Percentiles rank a stretch among this genome's conserved stretches.
phyloP scores from a whole-genome alignment of 768 basidiomycete genomes.

The Kwoniella sp. region DNA sequence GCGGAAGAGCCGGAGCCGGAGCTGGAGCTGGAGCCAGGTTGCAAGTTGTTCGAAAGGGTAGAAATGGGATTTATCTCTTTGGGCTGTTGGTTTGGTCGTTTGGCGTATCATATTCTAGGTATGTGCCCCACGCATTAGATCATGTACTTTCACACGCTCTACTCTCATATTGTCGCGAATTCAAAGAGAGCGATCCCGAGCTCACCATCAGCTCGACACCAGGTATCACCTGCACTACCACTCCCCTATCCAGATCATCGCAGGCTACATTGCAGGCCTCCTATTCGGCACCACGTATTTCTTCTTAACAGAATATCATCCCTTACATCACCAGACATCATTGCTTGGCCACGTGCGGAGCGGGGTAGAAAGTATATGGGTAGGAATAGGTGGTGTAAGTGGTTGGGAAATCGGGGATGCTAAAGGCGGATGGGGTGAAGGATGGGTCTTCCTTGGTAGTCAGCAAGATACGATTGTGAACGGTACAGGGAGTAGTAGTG shows the following conservation, averaged over 20 bases:
- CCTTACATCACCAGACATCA: constrained; percentile 34
- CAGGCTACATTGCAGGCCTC: constrained; percentile 37
- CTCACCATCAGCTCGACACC: background rate
- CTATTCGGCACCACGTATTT: constrained; percentile 32
- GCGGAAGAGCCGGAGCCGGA: background rate
- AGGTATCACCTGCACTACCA: constrained; percentile 53
- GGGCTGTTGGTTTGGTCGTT: constrained; percentile 47
- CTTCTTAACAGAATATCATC: constrained; percentile 37
- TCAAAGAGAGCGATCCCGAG: background rate
- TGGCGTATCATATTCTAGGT: constrained; percentile 50
- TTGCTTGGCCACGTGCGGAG: constrained; percentile 19
- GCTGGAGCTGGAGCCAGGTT: background rate
- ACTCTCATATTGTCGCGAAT: background rate
- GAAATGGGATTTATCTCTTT: constrained; percentile 28
- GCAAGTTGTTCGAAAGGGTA: constrained; percentile 9
- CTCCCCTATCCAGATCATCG: constrained; percentile 44
- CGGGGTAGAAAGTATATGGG: constrained; percentile 30
- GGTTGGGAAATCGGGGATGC: constrained; percentile 42
- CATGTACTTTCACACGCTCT: background rate
- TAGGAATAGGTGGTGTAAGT: constrained; percentile 38
- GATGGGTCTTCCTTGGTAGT: constrained; percentile 27
- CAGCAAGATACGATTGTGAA: background rate
- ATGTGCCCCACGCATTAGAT: too few species aligned
- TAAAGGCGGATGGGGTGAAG: constrained; percentile 46
- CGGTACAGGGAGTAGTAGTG: background rate